A percentile compares a stretch with the other conserved stretches of the same genome.
These are phyloP conservation scores for Pelargonium nanum DNA, from an alignment of 345 rosid genomes.

Conservation along the genomic window DNA sequence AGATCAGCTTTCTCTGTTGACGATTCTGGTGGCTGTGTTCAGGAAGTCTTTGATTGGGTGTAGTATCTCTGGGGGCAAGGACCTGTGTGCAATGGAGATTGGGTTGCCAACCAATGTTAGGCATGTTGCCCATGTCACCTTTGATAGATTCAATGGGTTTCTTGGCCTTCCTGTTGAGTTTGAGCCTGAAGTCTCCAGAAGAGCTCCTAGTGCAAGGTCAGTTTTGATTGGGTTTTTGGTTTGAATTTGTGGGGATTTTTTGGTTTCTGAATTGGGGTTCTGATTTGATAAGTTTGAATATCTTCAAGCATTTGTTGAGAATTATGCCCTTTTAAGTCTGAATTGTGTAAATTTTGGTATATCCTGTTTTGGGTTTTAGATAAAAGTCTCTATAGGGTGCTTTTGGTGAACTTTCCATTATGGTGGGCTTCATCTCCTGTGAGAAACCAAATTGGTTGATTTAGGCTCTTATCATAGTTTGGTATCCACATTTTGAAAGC, in stretches of 20 bases:
- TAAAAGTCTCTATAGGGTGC: background rate
- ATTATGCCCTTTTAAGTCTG: background rate
- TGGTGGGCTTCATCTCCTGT: no score
- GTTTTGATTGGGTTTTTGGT: background rate
- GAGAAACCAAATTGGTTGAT: no score
- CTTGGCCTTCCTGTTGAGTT: slow-evolving; percentile 78
- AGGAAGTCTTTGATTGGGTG: slow-evolving; percentile 66
- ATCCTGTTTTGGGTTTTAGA: background rate
- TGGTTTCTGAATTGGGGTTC: background rate
- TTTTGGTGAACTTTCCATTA: no score
- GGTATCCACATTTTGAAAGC: no score
- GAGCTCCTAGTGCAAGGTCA: slow-evolving; percentile 86
- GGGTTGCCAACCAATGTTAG: slow-evolving; percentile 64
- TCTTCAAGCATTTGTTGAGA: background rate
- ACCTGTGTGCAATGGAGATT: slow-evolving; percentile 64
- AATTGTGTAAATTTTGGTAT: background rate
- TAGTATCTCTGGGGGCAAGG: slow-evolving; percentile 30
- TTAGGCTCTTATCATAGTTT: no score
- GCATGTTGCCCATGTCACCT: slow-evolving; percentile 84
- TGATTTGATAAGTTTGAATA: background rate
- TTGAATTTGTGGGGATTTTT: background rate
- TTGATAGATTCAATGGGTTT: slow-evolving; percentile 84
- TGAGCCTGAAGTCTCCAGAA: slow-evolving; percentile 68
- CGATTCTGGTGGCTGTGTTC: slow-evolving; percentile 41
- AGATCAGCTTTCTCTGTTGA: slow-evolving; percentile 54